phyloP scores from a whole-genome alignment of 768 basidiomycete genomes.

The Pleurotus salmoneostramineus region DNA sequence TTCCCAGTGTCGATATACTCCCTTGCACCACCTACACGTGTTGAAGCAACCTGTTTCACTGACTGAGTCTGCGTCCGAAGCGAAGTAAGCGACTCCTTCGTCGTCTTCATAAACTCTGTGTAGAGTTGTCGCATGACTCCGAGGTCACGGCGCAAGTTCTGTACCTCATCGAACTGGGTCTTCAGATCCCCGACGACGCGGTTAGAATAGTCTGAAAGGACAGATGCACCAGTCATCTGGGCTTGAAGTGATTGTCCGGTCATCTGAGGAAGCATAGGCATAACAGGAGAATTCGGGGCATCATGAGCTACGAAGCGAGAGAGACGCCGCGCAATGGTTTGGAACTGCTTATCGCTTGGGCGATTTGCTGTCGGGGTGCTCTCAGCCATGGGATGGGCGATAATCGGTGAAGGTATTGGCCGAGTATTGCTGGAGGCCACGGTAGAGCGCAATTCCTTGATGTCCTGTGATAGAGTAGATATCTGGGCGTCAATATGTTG shows the following conservation, averaged over 20 bases:
- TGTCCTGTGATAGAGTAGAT: conserved; percentile 75
- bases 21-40: conserved; percentile 80
- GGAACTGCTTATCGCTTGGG: conserved; percentile 77
- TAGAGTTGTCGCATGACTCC: conserved; percentile 94
- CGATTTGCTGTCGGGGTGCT: conserved; percentile 60
- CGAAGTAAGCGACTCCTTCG: conserved; percentile 77
- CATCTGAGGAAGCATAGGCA: conserved; percentile 51
- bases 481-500: conserved; percentile 96
- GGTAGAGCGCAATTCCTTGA: conserved; percentile 79
- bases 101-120: conserved; percentile 88
- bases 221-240: conserved; percentile 73
- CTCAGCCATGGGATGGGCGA: conserved; percentile 56
- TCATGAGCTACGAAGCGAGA: conserved; percentile 63
- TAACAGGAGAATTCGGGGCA: conserved; percentile 18
- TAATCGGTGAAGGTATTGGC: conserved; percentile 37
- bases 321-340: conserved; percentile 65
- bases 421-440: conserved; percentile 52
- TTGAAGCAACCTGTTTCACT: conserved; percentile 82
- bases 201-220: conserved; percentile 65
- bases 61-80: conserved; percentile 82
- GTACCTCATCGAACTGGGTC: conserved; percentile 93
- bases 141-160: conserved; percentile 89
- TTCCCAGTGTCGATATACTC: conserved; percentile 91
- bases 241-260: conserved; percentile 69
- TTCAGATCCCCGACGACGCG: conserved; percentile 81